Evolutionary conservation across 768 basidiomycete species (phyloP).

Genomic region (Coprinopsis cinerea): DNA sequence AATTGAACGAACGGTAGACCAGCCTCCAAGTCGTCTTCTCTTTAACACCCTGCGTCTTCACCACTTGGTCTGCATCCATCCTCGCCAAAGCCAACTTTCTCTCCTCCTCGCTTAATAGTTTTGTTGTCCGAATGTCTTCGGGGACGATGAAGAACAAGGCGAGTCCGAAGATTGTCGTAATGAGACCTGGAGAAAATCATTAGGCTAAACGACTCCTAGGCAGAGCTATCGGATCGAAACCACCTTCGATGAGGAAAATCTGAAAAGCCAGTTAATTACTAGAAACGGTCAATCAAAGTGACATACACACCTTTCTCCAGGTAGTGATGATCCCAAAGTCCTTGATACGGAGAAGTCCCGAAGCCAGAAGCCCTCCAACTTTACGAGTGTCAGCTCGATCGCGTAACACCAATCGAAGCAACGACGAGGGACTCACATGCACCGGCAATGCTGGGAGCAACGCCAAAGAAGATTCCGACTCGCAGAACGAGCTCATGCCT

Average conservation of each 20-base stretch:
- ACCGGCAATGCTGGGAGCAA: conserved; percentile 28
- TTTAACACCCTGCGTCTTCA: conserved; percentile 22
- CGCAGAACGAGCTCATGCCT: conserved; percentile 29
- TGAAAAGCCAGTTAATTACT: background rate
- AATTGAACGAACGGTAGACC: conserved; percentile 19
- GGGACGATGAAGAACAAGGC: conserved; percentile 23
- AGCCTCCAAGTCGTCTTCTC: conserved; percentile 23
- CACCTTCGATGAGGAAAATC: conserved; percentile 29
- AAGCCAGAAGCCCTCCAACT: conserved; percentile 35
- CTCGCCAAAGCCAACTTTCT: conserved; percentile 23
- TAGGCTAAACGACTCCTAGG: background rate
- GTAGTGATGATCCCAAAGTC: conserved; percentile 26
- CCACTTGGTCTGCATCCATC: conserved; percentile 23
- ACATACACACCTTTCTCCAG: conserved; percentile 28
- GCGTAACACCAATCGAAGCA: too few relatives aligned
- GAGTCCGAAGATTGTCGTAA: conserved; percentile 23
- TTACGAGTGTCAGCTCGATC: too few relatives aligned
- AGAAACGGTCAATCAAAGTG: background rate
- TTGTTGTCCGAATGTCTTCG: conserved; percentile 22
- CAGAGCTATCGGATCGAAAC: background rate
- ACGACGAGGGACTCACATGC: conserved; percentile 34
- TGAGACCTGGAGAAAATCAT: conserved; percentile 17
- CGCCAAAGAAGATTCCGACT: conserved; percentile 30
- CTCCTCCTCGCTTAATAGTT: conserved; percentile 23
- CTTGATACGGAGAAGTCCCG: conserved; percentile 27